Evolutionary conservation across 2,329 filamentous ascomycete genomes (phyloP), one percentile per base, ranked within the genome.

Genomic region (Rachicladosporium sp.): DNA sequence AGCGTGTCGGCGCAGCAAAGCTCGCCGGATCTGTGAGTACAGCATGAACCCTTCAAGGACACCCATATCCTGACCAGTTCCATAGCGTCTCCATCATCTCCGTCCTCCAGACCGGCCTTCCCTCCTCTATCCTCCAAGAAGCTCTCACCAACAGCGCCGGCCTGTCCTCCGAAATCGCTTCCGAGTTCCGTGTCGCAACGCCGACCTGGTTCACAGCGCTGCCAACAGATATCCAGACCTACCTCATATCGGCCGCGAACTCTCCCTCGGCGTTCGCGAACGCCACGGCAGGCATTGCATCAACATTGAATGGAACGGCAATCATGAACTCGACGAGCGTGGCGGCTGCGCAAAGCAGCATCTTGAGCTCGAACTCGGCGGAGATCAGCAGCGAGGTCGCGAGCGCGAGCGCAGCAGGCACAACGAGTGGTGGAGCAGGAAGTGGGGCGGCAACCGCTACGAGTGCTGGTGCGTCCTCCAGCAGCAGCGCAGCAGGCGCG

Each of bases 191-290:
- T 8, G 62, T 61, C 27, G 51, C 57, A 23, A 62, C 61, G 11
- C 65, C 67, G 11, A 44, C 53, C 3, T 69, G 67, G 67, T 69
- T 65, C 54, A 50, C 57, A 6, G 57, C 60, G 6, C 60, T 69
- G 3, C 67, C 67, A 5, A 49, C 57, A 33, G 63, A 65, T 40
- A 58, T 70, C 35, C 59, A 69, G 56, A 61, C 53, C 34, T 61
- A 62, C 44, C 55, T 69, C 34, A 50, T 64, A 19, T 48, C 58
- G 13, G 39, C 46, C 15, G 46, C 23, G 23, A 27, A 27, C 23
- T 27, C 23, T 6, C 23, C 23, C 7, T 27, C 23, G 23, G 23
- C 23, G 23, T 27, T 27, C 23, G 23, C 23, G 23, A 27, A 27
- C 23, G 23, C 23, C 23, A 27, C 23, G 23, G 23, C 23, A 27